These are phyloP conservation scores for Aspergillus funiculosus DNA, from an alignment of 495 filamentous ascomycete species.

Conservation along the genomic window DNA sequence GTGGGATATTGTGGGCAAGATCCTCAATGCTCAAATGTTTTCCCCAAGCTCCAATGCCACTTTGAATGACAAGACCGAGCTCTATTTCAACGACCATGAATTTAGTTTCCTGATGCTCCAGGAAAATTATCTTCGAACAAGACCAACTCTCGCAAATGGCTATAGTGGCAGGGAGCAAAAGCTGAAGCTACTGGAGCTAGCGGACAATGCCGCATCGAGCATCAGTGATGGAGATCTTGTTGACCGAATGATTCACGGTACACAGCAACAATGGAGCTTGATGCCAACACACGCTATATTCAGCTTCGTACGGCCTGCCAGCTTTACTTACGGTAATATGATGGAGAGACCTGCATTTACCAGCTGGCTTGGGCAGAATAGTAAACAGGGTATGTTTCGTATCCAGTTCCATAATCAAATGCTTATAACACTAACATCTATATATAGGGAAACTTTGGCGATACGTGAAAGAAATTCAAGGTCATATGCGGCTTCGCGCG, in stretches of 20 bases:
- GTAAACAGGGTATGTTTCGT: slow-evolving; percentile 59
- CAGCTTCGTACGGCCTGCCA: slow-evolving; percentile 89
- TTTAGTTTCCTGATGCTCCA: slow-evolving; percentile 96
- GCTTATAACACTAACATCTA: slow-evolving; percentile 13
- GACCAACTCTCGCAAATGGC: slow-evolving; percentile 55
- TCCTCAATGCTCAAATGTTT: slow-evolving; percentile 85
- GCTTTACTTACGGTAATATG: slow-evolving; percentile 75
- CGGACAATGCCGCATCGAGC: slow-evolving; percentile 82
- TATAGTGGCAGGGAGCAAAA: slow-evolving; percentile 60
- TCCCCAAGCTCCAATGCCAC: slow-evolving; percentile 71
- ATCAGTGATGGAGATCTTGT: slow-evolving; percentile 97
- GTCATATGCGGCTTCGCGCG: slow-evolving; percentile 87
- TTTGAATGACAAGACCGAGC: slow-evolving; percentile 93
- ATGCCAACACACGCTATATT: slow-evolving; percentile 98
- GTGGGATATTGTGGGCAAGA: slow-evolving; percentile 94
- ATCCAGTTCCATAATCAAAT: background rate
- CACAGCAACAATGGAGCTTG: slow-evolving; percentile 94
- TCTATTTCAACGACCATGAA: slow-evolving; percentile 99
- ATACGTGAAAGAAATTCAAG: slow-evolving; percentile 89
- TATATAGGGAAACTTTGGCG: slow-evolving; percentile 66
- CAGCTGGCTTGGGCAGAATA: slow-evolving; percentile 90
- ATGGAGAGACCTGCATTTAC: slow-evolving; percentile 63
- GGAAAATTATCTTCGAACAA: slow-evolving; percentile 89
- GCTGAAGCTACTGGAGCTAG: slow-evolving; percentile 75
- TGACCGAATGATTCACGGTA: slow-evolving; percentile 96